Conservation (phyloP, 192 early-diverging fungal genomes). For the Backusella circina region DNA sequence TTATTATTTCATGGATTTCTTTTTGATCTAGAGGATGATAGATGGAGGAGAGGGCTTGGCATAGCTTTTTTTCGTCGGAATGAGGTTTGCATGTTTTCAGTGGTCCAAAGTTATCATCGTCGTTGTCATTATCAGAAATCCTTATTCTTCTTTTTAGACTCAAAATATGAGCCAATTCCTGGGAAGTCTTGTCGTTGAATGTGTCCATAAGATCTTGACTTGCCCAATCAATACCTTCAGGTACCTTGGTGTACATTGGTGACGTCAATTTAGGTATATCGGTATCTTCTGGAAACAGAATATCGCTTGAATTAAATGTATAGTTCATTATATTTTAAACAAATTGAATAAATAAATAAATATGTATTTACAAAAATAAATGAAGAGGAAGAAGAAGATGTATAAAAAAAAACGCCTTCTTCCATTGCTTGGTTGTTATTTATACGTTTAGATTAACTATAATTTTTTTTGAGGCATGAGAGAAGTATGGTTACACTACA, state of each 20-base stretch:
- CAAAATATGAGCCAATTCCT: not conserved
- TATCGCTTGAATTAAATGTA: slow-evolving; percentile 24
- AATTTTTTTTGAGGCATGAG: not conserved
- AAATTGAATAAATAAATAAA: not conserved
- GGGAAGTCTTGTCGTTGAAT: not conserved
- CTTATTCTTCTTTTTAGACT: not conserved
- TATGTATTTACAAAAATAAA: not conserved
- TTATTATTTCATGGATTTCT: slow-evolving; percentile 5
- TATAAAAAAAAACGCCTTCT: not conserved
- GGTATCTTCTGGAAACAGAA: slow-evolving; percentile 19
- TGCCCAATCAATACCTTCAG: slow-evolving; percentile 23
- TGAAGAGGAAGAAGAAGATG: not conserved
- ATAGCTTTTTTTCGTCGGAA: slow-evolving; percentile 3
- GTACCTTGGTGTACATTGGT: slow-evolving; percentile 10
- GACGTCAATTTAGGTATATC: slow-evolving; percentile 24
- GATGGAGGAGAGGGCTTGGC: not conserved
- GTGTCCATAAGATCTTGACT: slow-evolving; percentile 1
- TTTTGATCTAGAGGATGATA: not conserved
- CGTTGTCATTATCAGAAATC: not conserved
- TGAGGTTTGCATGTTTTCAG: not conserved
- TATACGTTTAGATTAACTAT: not conserved
- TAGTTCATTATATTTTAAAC: slow-evolving; percentile 15
- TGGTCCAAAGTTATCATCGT: not conserved
- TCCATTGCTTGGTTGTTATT: not conserved
- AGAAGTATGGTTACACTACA: not conserved